A percentile compares a stretch with the other conserved stretches of the same genome.
Conservation (phyloP, 164 flowering plant species). For the Berberis vulgaris region DNA sequence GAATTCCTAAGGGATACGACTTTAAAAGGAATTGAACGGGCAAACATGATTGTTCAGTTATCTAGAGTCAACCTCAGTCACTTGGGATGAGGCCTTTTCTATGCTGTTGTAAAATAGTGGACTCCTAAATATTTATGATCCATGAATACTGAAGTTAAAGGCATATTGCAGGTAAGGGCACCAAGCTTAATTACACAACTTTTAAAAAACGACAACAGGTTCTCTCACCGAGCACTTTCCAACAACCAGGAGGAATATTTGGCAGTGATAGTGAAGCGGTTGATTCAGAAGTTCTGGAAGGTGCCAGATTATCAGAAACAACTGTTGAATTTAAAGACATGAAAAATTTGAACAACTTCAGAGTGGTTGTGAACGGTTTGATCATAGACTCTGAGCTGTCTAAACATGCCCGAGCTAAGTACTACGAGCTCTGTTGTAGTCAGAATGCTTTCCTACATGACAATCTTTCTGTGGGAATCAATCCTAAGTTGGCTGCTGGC, state of each 20-base stretch:
- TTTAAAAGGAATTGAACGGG: background rate
- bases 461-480: constrained; percentile 19
- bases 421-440: constrained; percentile 34
- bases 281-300: constrained; percentile 21
- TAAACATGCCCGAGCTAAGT: constrained; percentile 15
- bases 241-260: background rate
- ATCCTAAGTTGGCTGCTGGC: constrained; percentile 22
- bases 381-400: constrained; percentile 27
- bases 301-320: constrained; percentile 13
- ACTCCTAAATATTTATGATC: background rate
- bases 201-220: background rate
- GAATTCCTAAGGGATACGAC: constrained; percentile 10
- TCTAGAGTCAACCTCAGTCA: background rate
- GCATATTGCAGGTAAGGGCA: background rate
- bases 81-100: background rate
- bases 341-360: constrained; percentile 20
- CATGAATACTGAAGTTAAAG: background rate
- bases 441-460: constrained; percentile 28
- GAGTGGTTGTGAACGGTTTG: constrained; percentile 20
- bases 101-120: background rate
- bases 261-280: constrained; percentile 17
- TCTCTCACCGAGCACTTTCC: background rate
- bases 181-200: background rate
- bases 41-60: background rate
- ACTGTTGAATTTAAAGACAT: constrained; percentile 15